Base-by-base conservation (phyloP, 345 rosid genomes). In the Heritiera littoralis region DNA sequence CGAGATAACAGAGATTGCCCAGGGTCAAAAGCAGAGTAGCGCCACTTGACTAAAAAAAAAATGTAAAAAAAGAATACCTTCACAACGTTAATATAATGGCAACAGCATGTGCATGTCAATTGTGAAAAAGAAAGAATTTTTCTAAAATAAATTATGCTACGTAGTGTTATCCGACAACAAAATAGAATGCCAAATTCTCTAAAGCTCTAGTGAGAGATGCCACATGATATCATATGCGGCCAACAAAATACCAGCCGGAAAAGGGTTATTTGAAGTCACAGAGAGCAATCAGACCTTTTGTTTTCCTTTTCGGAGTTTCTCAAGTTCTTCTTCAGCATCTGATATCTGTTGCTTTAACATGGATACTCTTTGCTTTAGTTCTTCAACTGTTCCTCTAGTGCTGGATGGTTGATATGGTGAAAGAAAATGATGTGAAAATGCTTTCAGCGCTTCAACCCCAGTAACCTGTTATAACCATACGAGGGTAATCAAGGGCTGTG, bases 371-470 rank as follows among this genome's bases (percentile, higher is more conserved):
- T 35, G 82, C 81, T 90, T 93, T 82, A 92, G 82, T 45, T 80
- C 90, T 86, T 93, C 97, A 48, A 85, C 87, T 10, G 88, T 79
- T 70, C 81, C 86, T 80, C 77, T 82, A 60, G 76, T 43, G 7
- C 75, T 67, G 20, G 87, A 59, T 54, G 98, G 90, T 78, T 90
- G 85, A 84, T 92, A 92, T 0, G 94, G 93, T 6, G 86, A 72
- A 77, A 89, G 49, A 83, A 97, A 94, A 71, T 84, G 87, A 49
- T 45, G 77, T 38, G 99, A 97, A 81, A 97, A 92, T 12, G 87
- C 86, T 79, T 91, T 89, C 56, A 97, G 90, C 78, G 98, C 93
- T 83, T 92, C 94, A n/a, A 92, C 92, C 59, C 98, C 98, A 48
- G 99, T 96, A 52, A 96, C 98, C 99, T 96, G 72, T 83, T 14